A percentile compares a stretch with the other conserved stretches of the same genome.
phyloP scores from a whole-genome alignment of 2,329 filamentous ascomycete species.

The Neofusicoccum sp. region DNA sequence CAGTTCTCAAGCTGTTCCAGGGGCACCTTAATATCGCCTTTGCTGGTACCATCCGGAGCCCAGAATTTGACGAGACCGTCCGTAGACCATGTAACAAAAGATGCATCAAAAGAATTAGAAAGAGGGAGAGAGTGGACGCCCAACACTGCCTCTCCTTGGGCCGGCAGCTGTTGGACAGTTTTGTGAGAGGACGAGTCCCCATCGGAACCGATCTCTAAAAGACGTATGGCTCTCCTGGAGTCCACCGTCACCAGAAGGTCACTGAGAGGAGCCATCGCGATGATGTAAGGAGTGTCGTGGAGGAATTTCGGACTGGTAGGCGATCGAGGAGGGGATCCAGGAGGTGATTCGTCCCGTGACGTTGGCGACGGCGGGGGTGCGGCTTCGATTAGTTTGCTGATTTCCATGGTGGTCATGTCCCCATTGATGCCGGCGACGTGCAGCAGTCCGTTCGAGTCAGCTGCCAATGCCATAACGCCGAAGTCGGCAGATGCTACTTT shows the following conservation, averaged over 20 bases:
- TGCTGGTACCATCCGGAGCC: conserved; percentile 69
- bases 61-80: conserved; percentile 81
- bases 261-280: conserved; percentile 38
- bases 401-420: conserved; percentile 47
- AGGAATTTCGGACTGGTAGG: conserved; percentile 18
- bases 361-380: conserved; percentile 38
- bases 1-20: conserved; percentile 61
- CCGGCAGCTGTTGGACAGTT: conserved; percentile 47
- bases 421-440: conserved; percentile 70
- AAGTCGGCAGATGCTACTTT: conserved; percentile 68
- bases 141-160: conserved; percentile 60
- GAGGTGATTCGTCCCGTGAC: conserved; percentile 33
- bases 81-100: conserved; percentile 87
- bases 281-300: conserved; percentile 31
- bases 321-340: conserved; percentile 22
- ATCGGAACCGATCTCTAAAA: conserved; percentile 49
- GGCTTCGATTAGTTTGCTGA: conserved; percentile 34
- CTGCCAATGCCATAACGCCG: conserved; percentile 63
- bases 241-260: conserved; percentile 60
- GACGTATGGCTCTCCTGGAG: conserved; percentile 68
- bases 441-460: conserved; percentile 56
- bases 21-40: conserved; percentile 62
- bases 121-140: conserved; percentile 68
- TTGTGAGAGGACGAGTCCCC: conserved; percentile 32
- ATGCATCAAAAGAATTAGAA: conserved; percentile 61